Conservation (phyloP, 352 stramenopile species). For the Aphanomyces invadans region DNA sequence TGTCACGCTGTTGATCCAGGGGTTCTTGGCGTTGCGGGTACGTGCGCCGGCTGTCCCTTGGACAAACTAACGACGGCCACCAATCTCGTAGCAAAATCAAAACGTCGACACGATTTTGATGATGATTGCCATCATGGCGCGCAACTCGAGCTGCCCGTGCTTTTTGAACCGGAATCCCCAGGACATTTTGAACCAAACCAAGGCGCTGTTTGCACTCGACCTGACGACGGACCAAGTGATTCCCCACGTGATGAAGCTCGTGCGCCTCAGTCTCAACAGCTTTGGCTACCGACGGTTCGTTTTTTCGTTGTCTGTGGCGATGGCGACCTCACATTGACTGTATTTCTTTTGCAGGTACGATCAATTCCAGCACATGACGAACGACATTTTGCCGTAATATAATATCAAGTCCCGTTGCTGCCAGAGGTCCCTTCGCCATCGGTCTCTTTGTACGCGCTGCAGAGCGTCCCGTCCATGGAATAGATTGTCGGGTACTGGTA, state of each 20-base stretch:
- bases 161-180: constrained; percentile 82
- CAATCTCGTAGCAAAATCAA: constrained; percentile 44
- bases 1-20: constrained; percentile 95
- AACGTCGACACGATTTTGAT: constrained; percentile 91
- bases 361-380: constrained; percentile 89
- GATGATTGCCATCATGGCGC: constrained; percentile 95
- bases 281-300: constrained; percentile 47
- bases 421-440: background rate
- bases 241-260: constrained; percentile 84
- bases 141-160: constrained; percentile 93
- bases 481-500: constrained; percentile 21
- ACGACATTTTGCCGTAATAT: constrained; percentile 77
- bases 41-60: no score
- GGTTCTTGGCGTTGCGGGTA: constrained; percentile 94
- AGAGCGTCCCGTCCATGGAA: constrained; percentile 9
- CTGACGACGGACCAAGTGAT: constrained; percentile 82
- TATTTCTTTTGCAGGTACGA: no score
- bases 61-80: no score
- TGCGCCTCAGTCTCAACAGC: constrained; percentile 84
- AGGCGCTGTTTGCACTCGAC: constrained; percentile 72
- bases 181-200: constrained; percentile 65
- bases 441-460: constrained; percentile 1
- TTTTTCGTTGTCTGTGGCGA: background rate
- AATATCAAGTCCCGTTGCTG: background rate
- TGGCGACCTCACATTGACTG: background rate